These are phyloP conservation scores for Pseudogymnoascus sp. DNA, from an alignment of 2,329 filamentous ascomycete species.

Conservation along the genomic window DNA sequence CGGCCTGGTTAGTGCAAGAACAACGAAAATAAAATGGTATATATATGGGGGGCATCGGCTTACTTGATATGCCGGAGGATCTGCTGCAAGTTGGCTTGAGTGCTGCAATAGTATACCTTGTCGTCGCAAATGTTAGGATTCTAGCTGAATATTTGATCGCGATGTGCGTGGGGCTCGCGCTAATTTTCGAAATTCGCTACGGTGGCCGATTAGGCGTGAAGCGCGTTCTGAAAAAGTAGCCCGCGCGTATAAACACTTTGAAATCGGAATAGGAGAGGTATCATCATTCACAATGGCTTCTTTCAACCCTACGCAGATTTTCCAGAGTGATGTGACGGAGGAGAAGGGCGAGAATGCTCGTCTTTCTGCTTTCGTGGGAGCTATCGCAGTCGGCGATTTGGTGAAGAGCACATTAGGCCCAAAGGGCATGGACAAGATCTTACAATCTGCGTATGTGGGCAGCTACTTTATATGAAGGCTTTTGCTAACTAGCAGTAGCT, in stretches of 20 bases:
- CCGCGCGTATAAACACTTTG: constrained; percentile 8
- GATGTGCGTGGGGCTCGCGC: constrained; percentile 11
- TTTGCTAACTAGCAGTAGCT: constrained; percentile 44
- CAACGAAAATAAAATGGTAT: neutral
- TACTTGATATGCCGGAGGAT: neutral
- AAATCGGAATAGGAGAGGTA: constrained; percentile 3
- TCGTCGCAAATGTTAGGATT: constrained; percentile 9
- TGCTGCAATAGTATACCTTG: constrained; percentile 10
- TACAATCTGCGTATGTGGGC: constrained; percentile 76
- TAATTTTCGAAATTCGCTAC: constrained; percentile 11
- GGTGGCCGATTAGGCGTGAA: constrained; percentile 9
- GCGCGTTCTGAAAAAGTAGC: constrained; percentile 11
- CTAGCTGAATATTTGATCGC: constrained; percentile 10
- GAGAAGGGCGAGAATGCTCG: constrained; percentile 99
- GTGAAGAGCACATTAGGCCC: constrained; percentile 96
- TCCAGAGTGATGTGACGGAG: constrained; percentile 91
- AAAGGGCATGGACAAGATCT: constrained; percentile 98
- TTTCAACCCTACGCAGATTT: constrained; percentile 93
- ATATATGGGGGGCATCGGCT: constrained; percentile 8
- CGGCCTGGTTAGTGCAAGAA: constrained; percentile 3
- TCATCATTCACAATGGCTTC: constrained; percentile 33
- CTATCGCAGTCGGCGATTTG: constrained; percentile 93
- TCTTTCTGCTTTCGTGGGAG: constrained; percentile 95
- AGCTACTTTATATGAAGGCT: constrained; percentile 18
- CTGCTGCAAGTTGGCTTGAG: constrained; percentile 2